Percentiles rank a stretch among this genome's conserved stretches.
Evolutionary conservation across 2,329 filamentous ascomycete genomes (phyloP).

Genomic region (Corinectria fuckeliana): DNA sequence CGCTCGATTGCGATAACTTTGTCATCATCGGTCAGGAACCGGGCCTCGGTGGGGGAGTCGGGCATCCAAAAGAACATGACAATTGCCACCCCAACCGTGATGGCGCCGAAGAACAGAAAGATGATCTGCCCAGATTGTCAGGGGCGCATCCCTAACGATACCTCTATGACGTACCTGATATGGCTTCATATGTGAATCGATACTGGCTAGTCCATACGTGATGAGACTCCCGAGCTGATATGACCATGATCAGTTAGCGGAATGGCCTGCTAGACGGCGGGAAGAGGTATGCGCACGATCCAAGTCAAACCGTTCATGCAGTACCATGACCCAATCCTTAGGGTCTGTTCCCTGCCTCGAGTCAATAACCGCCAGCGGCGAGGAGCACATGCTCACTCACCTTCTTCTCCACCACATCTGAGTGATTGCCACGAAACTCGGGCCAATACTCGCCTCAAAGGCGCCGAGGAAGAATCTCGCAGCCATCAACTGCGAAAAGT

Average conservation of each 20-base stretch:
- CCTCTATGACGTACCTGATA: slow-evolving; percentile 52
- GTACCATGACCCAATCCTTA: slow-evolving; percentile 64
- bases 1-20: slow-evolving; percentile 61
- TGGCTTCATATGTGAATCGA: slow-evolving; percentile 51
- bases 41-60: slow-evolving; percentile 57
- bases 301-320: slow-evolving; percentile 66
- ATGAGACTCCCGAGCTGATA: slow-evolving; percentile 58
- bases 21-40: slow-evolving; percentile 57
- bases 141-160: background rate
- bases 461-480: slow-evolving; percentile 63
- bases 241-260: background rate
- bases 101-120: slow-evolving; percentile 59
- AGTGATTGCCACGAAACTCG: slow-evolving; percentile 63
- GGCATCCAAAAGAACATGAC: slow-evolving; percentile 56
- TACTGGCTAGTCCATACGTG: slow-evolving; percentile 65
- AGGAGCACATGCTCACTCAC: slow-evolving; percentile 14
- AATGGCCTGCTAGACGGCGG: background rate
- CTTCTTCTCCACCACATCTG: slow-evolving; percentile 67
- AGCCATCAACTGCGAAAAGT: slow-evolving; percentile 56
- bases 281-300: slow-evolving; percentile 46
- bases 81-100: slow-evolving; percentile 55
- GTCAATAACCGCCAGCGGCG: slow-evolving; percentile 10
- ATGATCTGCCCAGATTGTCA: slow-evolving; percentile 46
- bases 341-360: slow-evolving; percentile 57
- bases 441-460: slow-evolving; percentile 57